Evolutionary conservation across 1,284 basidiomycete genomes (phyloP).

Genomic region (Ceratobasidium sp.): DNA sequence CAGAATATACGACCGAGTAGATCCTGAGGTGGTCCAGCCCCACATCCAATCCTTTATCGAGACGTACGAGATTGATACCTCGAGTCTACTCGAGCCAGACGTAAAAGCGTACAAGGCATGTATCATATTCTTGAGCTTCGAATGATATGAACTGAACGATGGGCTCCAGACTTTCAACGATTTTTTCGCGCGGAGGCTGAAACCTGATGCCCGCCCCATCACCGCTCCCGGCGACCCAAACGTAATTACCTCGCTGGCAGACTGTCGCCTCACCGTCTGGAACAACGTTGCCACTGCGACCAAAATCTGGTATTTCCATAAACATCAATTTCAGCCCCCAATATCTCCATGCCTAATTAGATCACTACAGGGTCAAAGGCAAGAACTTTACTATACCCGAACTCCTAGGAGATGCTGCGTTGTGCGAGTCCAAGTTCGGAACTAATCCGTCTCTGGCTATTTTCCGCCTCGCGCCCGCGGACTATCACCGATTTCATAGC

Average conservation of each 20-base stretch:
- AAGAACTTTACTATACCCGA: conserved; percentile 63
- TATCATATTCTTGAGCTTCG: neutral
- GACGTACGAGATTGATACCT: conserved; percentile 64
- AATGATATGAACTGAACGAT: neutral
- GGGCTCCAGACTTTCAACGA: conserved; percentile 66
- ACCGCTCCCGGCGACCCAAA: conserved; percentile 60
- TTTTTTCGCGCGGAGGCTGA: conserved; percentile 68
- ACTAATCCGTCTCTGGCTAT: conserved; percentile 58
- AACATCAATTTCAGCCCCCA: neutral
- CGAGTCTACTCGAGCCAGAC: conserved; percentile 63
- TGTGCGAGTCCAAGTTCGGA: conserved; percentile 50
- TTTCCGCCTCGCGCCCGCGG: conserved; percentile 65
- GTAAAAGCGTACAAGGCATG: conserved; percentile 57
- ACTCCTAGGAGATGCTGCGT: conserved; percentile 60
- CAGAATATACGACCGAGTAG: conserved; percentile 53
- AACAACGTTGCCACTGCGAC: conserved; percentile 62
- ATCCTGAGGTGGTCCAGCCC: conserved; percentile 51
- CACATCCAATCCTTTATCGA: conserved; percentile 65
- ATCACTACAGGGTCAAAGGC: conserved; percentile 64
- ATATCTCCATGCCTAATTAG: neutral
- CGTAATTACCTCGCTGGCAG: conserved; percentile 64
- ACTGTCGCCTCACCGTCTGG: conserved; percentile 67
- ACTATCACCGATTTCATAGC: conserved; percentile 70
- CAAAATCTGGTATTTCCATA: conserved; percentile 58
- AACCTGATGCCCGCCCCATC: conserved; percentile 63